Evolutionary conservation across 345 rosid genomes (phyloP).

Genomic region (Salix koriyanagi): DNA sequence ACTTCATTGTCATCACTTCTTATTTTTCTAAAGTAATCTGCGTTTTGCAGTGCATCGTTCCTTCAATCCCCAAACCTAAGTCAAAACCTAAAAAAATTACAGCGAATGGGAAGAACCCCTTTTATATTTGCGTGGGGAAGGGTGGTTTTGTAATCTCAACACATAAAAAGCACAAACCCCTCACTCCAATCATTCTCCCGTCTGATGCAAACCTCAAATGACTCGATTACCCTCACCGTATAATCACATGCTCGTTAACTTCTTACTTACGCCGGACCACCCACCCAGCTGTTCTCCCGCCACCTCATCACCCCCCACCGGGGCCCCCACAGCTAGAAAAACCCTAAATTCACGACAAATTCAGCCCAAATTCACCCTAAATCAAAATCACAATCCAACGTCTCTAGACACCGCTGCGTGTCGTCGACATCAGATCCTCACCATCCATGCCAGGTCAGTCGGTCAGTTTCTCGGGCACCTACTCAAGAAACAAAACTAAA

Average conservation of each 20-base stretch:
- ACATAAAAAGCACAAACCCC: background rate
- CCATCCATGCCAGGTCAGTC: slow-evolving; percentile 48
- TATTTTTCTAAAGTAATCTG: too few species aligned
- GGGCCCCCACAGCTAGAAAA: slow-evolving; percentile 20
- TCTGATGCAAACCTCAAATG: background rate
- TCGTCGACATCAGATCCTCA: background rate
- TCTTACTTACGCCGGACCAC: slow-evolving; percentile 35
- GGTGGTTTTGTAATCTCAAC: background rate
- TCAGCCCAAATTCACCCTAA: slow-evolving; percentile 42
- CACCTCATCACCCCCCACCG: slow-evolving; percentile 29
- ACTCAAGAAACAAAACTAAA: slow-evolving; percentile 5
- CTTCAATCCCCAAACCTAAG: too few species aligned
- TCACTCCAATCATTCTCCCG: background rate
- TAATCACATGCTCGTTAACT: slow-evolving; percentile 33
- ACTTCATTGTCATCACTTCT: too few species aligned
- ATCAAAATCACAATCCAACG: slow-evolving; percentile 28
- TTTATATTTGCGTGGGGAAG: background rate
- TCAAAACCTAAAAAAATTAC: too few species aligned
- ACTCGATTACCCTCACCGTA: slow-evolving; percentile 15
- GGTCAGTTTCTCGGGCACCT: slow-evolving; percentile 33
- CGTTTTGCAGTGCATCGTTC: too few species aligned
- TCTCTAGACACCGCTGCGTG: slow-evolving; percentile 10
- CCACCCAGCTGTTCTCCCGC: slow-evolving; percentile 24
- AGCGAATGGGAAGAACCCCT: too few species aligned
- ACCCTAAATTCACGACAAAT: slow-evolving; percentile 47